Percentiles rank a stretch among this genome's conserved stretches.
Evolutionary conservation across 2,329 filamentous ascomycete species (phyloP).

Genomic region (Arthroderma sp.): DNA sequence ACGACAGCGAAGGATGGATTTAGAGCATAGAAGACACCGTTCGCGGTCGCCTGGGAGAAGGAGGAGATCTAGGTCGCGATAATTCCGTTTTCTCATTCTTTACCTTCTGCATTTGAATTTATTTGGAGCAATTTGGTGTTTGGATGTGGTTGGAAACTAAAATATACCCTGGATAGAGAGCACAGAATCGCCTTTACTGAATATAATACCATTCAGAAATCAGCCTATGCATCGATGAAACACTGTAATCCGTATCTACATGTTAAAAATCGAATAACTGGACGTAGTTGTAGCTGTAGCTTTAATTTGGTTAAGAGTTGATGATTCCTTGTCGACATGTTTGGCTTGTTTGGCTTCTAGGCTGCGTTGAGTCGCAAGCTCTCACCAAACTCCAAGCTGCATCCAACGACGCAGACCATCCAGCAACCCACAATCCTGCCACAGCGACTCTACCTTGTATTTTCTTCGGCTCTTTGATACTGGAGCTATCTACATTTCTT

Average conservation of each 20-base stretch:
- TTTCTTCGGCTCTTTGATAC: not conserved
- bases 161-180: constrained; percentile 1
- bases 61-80: constrained; percentile 17
- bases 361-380: constrained; percentile 1
- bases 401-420: not conserved
- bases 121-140: not conserved
- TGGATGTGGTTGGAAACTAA: not conserved
- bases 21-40: constrained; percentile 11
- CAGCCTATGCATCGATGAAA: too few relatives aligned
- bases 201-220: too few relatives aligned
- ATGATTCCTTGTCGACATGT: not conserved
- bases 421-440: not conserved
- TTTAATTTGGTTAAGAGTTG: too few relatives aligned
- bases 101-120: not conserved
- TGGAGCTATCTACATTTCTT: too few relatives aligned
- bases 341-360: constrained; percentile 4
- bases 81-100: not conserved
- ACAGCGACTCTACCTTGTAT: not conserved
- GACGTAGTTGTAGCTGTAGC: too few relatives aligned
- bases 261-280: too few relatives aligned
- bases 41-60: constrained; percentile 13
- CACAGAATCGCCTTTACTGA: not conserved
- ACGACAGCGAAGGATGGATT: constrained; percentile 5
- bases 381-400: not conserved
- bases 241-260: too few relatives aligned